These are phyloP conservation scores for Purpureocillium takamizusanense DNA, from an alignment of 2,329 filamentous ascomycete species.

Conservation along the genomic window DNA sequence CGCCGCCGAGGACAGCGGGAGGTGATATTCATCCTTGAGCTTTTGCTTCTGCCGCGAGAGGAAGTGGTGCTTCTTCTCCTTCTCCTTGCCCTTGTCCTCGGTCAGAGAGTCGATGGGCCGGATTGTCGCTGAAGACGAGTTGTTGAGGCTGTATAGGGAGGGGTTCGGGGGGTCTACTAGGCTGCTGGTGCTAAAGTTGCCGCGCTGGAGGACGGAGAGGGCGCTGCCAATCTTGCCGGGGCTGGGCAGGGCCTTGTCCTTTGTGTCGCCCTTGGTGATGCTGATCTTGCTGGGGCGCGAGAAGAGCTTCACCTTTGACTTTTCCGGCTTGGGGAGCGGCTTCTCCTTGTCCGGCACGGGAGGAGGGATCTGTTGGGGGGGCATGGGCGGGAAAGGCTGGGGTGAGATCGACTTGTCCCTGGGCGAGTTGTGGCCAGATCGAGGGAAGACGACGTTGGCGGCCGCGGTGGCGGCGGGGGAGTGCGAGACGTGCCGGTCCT, in stretches of 20 bases:
- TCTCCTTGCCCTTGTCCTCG: constrained; percentile 40
- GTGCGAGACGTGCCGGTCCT: constrained; percentile 43
- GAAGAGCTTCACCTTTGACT: constrained; percentile 75
- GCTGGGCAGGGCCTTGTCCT: constrained; percentile 60
- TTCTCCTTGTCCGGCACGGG: constrained; percentile 54
- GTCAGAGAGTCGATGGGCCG: constrained; percentile 48
- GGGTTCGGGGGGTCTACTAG: constrained; percentile 51
- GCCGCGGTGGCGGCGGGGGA: constrained; percentile 55
- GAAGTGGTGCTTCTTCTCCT: constrained; percentile 72
- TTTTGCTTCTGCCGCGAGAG: constrained; percentile 73
- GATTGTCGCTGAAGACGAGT: constrained; percentile 69
- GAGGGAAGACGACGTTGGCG: constrained; percentile 65
- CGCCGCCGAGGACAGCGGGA: constrained; percentile 65
- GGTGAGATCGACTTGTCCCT: constrained; percentile 25
- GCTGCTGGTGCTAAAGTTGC: constrained; percentile 63
- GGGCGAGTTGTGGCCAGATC: constrained; percentile 48
- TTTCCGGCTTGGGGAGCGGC: constrained; percentile 47
- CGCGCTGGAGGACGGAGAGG: constrained; percentile 54
- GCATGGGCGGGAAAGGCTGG: constrained; percentile 27
- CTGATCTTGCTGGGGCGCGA: constrained; percentile 69
- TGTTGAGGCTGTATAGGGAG: constrained; percentile 65
- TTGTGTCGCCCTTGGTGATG: constrained; percentile 53
- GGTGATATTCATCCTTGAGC: constrained; percentile 62
- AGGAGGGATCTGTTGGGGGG: constrained; percentile 26
- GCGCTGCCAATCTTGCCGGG: constrained; percentile 63